These are phyloP conservation scores for Aspergillus hancockii DNA, from an alignment of 495 filamentous ascomycete genomes.

Conservation along the genomic window DNA sequence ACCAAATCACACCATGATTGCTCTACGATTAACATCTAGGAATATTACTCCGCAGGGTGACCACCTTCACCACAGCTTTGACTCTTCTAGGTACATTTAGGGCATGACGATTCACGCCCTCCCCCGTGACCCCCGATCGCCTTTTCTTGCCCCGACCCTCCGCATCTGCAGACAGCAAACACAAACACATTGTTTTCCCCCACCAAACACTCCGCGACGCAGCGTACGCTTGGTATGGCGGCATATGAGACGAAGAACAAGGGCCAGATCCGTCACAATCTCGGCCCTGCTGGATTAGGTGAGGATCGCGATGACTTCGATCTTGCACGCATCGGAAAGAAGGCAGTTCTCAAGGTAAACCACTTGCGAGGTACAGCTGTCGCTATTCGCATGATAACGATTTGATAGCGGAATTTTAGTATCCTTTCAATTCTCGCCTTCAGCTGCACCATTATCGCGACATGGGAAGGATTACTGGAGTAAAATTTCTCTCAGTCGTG, in stretches of 20 bases:
- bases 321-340: neutral
- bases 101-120: too few relatives aligned
- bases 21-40: too few relatives aligned
- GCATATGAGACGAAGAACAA: neutral
- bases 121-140: neutral
- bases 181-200: neutral
- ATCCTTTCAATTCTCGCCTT: slow-evolving; percentile 53
- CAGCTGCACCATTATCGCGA: slow-evolving; percentile 50
- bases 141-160: neutral
- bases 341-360: neutral
- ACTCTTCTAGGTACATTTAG: too few relatives aligned
- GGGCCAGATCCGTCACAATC: neutral
- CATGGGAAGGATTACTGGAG: slow-evolving; percentile 50
- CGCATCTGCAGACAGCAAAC: neutral
- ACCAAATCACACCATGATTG: too few relatives aligned
- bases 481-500: slow-evolving; percentile 19
- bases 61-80: too few relatives aligned
- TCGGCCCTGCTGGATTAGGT: neutral
- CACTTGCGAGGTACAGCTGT: too few relatives aligned
- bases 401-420: slow-evolving; percentile 46
- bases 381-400: neutral
- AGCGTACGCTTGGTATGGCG: too few relatives aligned
- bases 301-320: neutral
- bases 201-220: too few relatives aligned
- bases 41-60: too few relatives aligned